These are phyloP conservation scores for Cercospora canescens DNA, from an alignment of 2,329 filamentous ascomycete genomes.

Conservation along the genomic window DNA sequence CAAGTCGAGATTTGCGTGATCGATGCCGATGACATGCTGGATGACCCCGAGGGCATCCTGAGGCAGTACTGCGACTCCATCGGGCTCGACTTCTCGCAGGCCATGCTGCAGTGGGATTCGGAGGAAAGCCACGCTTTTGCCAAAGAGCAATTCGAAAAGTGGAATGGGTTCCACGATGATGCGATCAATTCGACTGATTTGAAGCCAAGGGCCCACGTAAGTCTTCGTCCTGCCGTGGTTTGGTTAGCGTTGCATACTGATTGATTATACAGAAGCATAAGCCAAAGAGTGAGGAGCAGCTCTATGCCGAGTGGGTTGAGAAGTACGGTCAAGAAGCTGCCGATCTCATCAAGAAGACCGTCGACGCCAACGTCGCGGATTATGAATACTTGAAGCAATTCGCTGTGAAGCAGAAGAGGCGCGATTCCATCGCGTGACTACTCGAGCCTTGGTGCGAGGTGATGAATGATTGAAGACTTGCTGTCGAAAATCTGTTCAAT, in stretches of 20 bases:
- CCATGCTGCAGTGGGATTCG: constrained; percentile 84
- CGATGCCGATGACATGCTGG: constrained; percentile 91
- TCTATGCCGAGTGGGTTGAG: constrained; percentile 69
- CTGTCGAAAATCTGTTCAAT: not conserved
- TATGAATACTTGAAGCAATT: constrained; percentile 84
- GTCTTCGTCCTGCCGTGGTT: constrained; percentile 26
- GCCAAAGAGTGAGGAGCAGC: constrained; percentile 62
- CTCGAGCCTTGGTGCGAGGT: constrained; percentile 7
- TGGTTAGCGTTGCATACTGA: constrained; percentile 8
- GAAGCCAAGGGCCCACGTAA: constrained; percentile 65
- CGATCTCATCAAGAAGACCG: constrained; percentile 67
- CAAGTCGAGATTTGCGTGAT: constrained; percentile 74
- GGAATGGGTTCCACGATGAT: constrained; percentile 96
- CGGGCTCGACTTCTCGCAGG: constrained; percentile 70
- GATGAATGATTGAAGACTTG: not conserved
- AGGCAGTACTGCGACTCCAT: constrained; percentile 78
- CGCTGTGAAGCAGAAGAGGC: constrained; percentile 42
- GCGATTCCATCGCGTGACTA: constrained; percentile 12
- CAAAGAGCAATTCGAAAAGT: constrained; percentile 83
- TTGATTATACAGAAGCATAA: constrained; percentile 54
- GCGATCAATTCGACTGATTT: constrained; percentile 80
- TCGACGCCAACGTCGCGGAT: constrained; percentile 69
- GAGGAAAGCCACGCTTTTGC: constrained; percentile 70
- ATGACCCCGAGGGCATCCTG: constrained; percentile 75
- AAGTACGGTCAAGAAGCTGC: constrained; percentile 74